phyloP scores from a whole-genome alignment of 345 rosid genomes.

The Isatis tinctoria region DNA sequence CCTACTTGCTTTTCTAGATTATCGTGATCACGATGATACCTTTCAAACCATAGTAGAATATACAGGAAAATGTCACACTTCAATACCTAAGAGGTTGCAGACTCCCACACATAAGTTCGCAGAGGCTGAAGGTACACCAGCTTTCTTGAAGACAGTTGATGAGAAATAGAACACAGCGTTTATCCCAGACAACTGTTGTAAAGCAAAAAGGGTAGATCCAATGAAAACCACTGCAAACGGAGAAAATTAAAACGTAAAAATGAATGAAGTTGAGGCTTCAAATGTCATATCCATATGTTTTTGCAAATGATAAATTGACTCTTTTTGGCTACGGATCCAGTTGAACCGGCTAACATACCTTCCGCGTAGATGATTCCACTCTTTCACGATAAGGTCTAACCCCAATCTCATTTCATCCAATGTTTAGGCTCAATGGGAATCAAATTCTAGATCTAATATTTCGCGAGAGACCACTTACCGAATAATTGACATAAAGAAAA shows the following conservation, averaged over 20 bases:
- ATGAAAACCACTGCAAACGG: slow-evolving; percentile 90
- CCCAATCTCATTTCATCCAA: slow-evolving; percentile 12
- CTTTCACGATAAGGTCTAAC: slow-evolving; percentile 13
- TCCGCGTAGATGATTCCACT: slow-evolving; percentile 1
- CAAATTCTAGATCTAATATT: slow-evolving; percentile 17
- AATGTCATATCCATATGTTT: slow-evolving; percentile 6
- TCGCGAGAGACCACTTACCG: background rate
- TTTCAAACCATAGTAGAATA: slow-evolving; percentile 6
- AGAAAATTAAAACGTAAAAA: slow-evolving; percentile 28
- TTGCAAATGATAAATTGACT: slow-evolving; percentile 12
- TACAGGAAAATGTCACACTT: slow-evolving; percentile 8
- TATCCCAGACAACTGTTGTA: slow-evolving; percentile 97
- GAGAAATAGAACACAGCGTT: slow-evolving; percentile 96
- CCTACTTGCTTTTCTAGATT: background rate
- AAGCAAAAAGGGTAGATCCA: slow-evolving; percentile 89
- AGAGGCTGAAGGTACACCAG: slow-evolving; percentile 83
- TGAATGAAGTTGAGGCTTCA: slow-evolving; percentile 34
- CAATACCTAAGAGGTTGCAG: slow-evolving; percentile 71
- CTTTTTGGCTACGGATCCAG: slow-evolving; percentile 1
- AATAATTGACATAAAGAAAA: slow-evolving; percentile 2
- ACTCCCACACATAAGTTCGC: slow-evolving; percentile 82
- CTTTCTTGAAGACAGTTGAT: slow-evolving; percentile 84
- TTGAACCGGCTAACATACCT: slow-evolving; percentile 18
- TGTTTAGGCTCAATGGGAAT: slow-evolving; percentile 7
- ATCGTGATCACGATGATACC: background rate